Evolutionary conservation across 1,284 basidiomycete genomes (phyloP), one percentile per base, ranked within the genome.

Genomic region (Pascua guehoae): DNA sequence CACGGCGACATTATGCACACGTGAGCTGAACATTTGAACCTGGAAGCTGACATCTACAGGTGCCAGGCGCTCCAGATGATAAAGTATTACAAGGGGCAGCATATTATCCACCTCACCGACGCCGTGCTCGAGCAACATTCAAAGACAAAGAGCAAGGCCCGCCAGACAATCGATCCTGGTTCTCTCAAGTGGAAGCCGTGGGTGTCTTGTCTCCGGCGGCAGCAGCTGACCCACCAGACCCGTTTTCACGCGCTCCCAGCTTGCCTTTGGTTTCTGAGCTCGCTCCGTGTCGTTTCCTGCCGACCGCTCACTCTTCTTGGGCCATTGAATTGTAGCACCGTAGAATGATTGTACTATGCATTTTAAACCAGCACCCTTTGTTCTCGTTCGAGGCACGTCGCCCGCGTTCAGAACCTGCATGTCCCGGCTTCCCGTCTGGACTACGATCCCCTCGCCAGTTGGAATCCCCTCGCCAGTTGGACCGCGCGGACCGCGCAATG

Each of bases 1-100:
- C 93, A 97, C 71, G 86, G 88, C 41, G 96, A 99, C 77, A 87
- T 99, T 57, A 91, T 97, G 86, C 96, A 97, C 79, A 98, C 95
- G 88, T 32, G 24, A 32, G 24, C 24, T 96, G 75, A 77, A 91
- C n/a, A n/a, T n/a, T n/a, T n/a, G 85, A 49, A 47, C 46, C 11
- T 50, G 2, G 51, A 47, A 10, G 7, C 63, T 95, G 91, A 41
- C 24, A 32, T 7, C 24, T 32, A 32, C 24, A 32, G 24, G 24
- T 95, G 93, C 75, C 91, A 90, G 73, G 92, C 92, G 16, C 79
- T 97, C 57, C 92, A 95, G 76, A 83, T 98, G 67, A 91, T 98
- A 80, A 96, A 96, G 73, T 92, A 93, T 73, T 92, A 90, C 81
- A 95, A 96, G 73, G 93, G 92, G 17, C 88, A 91, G 68, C 91